phyloP scores from a whole-genome alignment of 192 early-diverging fungal genomes.

The Coemansia aciculifera region DNA sequence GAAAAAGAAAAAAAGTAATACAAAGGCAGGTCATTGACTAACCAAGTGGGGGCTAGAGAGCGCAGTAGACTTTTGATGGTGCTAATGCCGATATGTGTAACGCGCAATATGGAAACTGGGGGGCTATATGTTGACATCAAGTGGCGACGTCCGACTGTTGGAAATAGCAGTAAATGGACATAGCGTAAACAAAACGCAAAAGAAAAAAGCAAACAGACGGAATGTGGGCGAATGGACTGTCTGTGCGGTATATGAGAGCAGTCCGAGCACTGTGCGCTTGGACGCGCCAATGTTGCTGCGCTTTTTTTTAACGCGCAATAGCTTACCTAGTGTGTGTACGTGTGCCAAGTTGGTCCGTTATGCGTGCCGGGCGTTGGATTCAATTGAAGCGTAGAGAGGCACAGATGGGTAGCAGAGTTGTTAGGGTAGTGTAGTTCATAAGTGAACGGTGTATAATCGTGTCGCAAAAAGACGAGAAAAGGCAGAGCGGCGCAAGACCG shows the following conservation, averaged over 20 bases:
- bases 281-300: not conserved
- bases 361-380: not conserved
- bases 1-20: not conserved
- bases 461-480: not conserved
- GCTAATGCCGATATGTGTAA: slow-evolving; percentile 7
- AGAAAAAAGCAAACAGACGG: not conserved
- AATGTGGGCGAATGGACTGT: not conserved
- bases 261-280: not conserved
- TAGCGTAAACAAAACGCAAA: slow-evolving; percentile 3
- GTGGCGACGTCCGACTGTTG: not conserved
- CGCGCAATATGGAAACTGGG: slow-evolving; percentile 16
- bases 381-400: not conserved
- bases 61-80: slow-evolving; percentile 5
- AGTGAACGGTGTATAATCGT: not conserved
- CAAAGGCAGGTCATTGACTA: not conserved
- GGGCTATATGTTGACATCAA: not conserved
- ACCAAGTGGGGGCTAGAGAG: slow-evolving; percentile 5
- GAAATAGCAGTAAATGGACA: slow-evolving; percentile 1
- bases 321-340: not conserved
- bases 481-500: not conserved
- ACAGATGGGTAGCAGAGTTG: not conserved
- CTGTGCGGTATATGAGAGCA: not conserved
- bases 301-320: not conserved
- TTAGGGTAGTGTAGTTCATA: slow-evolving; percentile 1
- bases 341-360: not conserved